Base-by-base conservation (phyloP, 2,329 filamentous ascomycete genomes). In the Raffaelea albimanens region DNA sequence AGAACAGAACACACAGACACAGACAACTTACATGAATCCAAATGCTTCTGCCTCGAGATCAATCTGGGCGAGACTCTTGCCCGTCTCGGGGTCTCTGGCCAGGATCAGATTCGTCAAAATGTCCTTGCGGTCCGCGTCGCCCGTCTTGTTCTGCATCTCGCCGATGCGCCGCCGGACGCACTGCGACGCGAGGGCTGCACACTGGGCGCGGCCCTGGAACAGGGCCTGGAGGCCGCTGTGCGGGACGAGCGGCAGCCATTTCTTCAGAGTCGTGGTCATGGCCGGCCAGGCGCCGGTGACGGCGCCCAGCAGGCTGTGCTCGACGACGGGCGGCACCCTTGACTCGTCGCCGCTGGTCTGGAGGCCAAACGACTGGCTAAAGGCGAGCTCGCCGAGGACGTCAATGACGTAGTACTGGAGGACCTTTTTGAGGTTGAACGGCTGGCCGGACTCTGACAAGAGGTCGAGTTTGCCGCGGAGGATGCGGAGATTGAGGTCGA, bases 1-100 rank as follows among this genome's bases (percentile, higher is more conserved):
- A n/a, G n/a, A n/a, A n/a, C n/a, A n/a, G n/a, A n/a, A n/a, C n/a
- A n/a, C n/a, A n/a, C n/a, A n/a, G n/a, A n/a, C n/a, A n/a, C n/a
- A n/a, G n/a, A n/a, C n/a, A n/a, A 51, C 55, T 52, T 54, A 63
- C 62, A 66, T 63, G 43, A 64, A 63, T 1, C 59, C 63, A 53
- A 65, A 66, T 3, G 62, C 62, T 43, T 66, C 62, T 0, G 63
- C 60, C 44, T 63, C 58, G 1, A 66, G 49, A 25, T 66, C 63
- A 2, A 34, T 46, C 36, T 57, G 53, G 1, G 54, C 57, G n/a
- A 67, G 50, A 2, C 39, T 47, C 29, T 57, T 56, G 0, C 63
- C 62, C 1, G 62, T 65, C n/a, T 65, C 61, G 1, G 63, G 64
- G 45, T 65, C 50, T 21, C 56, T 61, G 1, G 63, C 62, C 14